Evolutionary conservation across 768 basidiomycete genomes (phyloP).

Genomic region (Trametes gibbosa): DNA sequence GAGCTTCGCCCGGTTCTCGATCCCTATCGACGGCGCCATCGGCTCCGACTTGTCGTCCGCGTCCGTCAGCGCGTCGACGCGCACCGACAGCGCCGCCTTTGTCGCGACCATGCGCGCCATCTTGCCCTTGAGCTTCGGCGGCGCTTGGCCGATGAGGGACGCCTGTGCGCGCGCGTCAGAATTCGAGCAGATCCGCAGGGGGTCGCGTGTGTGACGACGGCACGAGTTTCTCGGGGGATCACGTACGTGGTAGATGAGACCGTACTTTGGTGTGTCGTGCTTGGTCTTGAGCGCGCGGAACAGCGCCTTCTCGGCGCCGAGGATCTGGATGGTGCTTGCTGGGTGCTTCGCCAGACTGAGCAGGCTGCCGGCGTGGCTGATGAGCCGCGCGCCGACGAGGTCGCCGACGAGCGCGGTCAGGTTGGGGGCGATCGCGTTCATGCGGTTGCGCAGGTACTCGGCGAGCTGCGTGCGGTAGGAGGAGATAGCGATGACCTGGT

Average conservation of each 20-base stretch:
- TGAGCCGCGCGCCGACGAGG: conserved; percentile 71
- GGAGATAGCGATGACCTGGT: conserved; percentile 97
- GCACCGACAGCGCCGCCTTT: conserved; percentile 94
- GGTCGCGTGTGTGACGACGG: too few relatives aligned
- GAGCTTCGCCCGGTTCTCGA: conserved; percentile 92
- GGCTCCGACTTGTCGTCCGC: conserved; percentile 86
- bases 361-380: conserved; percentile 72
- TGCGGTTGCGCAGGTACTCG: conserved; percentile 96
- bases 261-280: conserved; percentile 98
- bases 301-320: conserved; percentile 75
- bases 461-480: conserved; percentile 92
- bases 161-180: conserved; percentile 49
- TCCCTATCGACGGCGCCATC: conserved; percentile 79
- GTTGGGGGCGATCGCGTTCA: conserved; percentile 98
- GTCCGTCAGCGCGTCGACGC: conserved; percentile 95
- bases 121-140: conserved; percentile 98
- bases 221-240: too few relatives aligned
- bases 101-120: conserved; percentile 99
- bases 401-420: conserved; percentile 82
- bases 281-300: conserved; percentile 78
- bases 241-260: conserved; percentile 96
- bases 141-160: conserved; percentile 94
- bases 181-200: too few relatives aligned
- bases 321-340: conserved; percentile 75
- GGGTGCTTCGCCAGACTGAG: conserved; percentile 73